Conservation (phyloP, 2,329 filamentous ascomycete species). For the Ascochyta fabae region DNA sequence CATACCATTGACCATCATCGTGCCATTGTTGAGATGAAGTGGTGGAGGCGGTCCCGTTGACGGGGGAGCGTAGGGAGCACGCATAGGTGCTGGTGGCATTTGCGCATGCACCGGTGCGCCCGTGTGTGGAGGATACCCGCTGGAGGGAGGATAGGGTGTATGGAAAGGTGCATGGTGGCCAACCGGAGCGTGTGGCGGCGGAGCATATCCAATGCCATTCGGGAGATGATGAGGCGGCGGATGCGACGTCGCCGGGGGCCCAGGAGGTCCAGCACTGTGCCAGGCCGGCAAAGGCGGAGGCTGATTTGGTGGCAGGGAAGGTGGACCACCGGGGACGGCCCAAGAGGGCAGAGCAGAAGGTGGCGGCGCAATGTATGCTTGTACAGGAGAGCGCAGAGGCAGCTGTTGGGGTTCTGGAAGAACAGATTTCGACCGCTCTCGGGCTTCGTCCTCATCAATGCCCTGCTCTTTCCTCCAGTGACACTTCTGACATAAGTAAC, state of each 20-base stretch:
- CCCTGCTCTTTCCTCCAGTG: conserved; percentile 54
- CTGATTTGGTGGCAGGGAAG: conserved; percentile 26
- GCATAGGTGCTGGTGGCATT: conserved; percentile 36
- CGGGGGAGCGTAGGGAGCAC: conserved; percentile 38
- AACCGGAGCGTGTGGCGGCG: conserved; percentile 33
- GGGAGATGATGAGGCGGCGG: conserved; percentile 36
- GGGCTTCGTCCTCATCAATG: conserved; percentile 37
- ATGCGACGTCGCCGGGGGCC: conserved; percentile 31
- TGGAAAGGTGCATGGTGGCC: conserved; percentile 42
- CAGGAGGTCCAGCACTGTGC: conserved; percentile 36
- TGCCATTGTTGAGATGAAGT: conserved; percentile 42
- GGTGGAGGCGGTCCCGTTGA: conserved; percentile 38
- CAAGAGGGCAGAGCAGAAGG: conserved; percentile 31
- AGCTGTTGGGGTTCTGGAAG: conserved; percentile 44
- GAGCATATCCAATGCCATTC: conserved; percentile 41
- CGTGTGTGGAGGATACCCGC: conserved; percentile 45
- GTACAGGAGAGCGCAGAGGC: conserved; percentile 42
- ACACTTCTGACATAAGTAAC: conserved; percentile 57
- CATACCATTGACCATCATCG: conserved; percentile 47
- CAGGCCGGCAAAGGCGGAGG: conserved; percentile 42
- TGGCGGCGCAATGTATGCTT: conserved; percentile 30
- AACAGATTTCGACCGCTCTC: conserved; percentile 37
- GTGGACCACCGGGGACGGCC: conserved; percentile 28
- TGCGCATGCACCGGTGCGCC: conserved; percentile 38
- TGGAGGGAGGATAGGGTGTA: conserved; percentile 42